Evolutionary conservation across 2,329 filamentous ascomycete genomes (phyloP), one percentile per base, ranked within the genome.

Genomic region (Thielaviopsis euricoi): DNA sequence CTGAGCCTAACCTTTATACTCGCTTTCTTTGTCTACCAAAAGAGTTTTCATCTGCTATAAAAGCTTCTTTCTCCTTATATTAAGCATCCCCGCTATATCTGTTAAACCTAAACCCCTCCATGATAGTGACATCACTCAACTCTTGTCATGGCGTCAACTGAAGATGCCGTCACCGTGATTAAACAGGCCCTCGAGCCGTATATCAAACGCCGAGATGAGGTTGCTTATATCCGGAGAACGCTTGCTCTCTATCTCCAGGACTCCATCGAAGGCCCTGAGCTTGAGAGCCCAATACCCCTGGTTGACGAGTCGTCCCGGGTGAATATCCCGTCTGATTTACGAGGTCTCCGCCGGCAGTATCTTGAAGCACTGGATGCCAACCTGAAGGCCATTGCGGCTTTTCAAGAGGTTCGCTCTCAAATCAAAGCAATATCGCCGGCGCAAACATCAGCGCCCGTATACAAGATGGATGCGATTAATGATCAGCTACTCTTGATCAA

Each of bases 191-290:
- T 85, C 22, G 69, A 72, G 37, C 75, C 77, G 4, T 81, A 74
- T 61, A 71, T 83, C 58, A 79, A 77, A 55, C 73, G 77, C 26
- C 74, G 79, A 25, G 78, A 82, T 59, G 78, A 84, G 62, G 73
- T 75, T 53, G 71, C 74, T 40, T 76, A 77, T 52, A 77, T 84
- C 58, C 73, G 78, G 61, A 76, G 76, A 54, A 69, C 81, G 29
- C 65, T 82, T 52, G 73, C 77, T 49, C 71, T 77, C 21, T 74
- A 82, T 62, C 69, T 85, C 4, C 73, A 58, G 33, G 57, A 58
- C 23, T 49, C 53, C 19, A 54, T 61, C 29, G 29, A 58, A 12
- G 59, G 56, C 15, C 59, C 59, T 25, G 56, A 58, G 25, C 43
- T 58, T 15, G 56, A 58, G 50, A 55, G 49, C 12, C 59, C 57